Evolutionary conservation across 192 early-diverging fungal species (phyloP).

Genomic region (Linnemannia zychae): DNA sequence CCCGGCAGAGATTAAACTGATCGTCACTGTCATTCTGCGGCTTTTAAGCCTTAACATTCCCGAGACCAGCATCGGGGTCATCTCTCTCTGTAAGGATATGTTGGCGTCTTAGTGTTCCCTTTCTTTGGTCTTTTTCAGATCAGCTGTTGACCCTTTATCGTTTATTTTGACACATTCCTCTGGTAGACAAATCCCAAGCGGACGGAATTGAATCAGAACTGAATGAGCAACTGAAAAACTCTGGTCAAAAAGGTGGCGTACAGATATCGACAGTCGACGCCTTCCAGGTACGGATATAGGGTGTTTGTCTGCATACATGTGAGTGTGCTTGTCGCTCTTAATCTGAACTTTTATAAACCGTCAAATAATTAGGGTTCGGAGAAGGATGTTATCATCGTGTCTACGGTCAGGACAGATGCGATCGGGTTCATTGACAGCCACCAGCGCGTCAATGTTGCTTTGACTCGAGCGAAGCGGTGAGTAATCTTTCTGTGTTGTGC

Average conservation of each 20-base stretch:
- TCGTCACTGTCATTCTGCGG: constrained; percentile 56
- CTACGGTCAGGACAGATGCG: constrained; percentile 69
- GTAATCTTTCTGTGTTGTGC: neutral
- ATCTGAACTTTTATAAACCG: neutral
- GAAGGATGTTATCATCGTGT: constrained; percentile 80
- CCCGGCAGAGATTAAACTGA: constrained; percentile 61
- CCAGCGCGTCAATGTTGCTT: constrained; percentile 79
- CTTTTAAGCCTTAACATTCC: constrained; percentile 62
- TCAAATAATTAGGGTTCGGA: constrained; percentile 73
- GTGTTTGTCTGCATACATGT: neutral
- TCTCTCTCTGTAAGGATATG: constrained; percentile 80
- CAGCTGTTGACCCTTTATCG: neutral
- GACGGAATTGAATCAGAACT: constrained; percentile 58
- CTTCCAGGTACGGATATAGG: constrained; percentile 60
- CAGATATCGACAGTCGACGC: constrained; percentile 80
- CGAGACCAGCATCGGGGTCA: constrained; percentile 72
- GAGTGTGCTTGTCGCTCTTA: neutral
- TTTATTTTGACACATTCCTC: neutral
- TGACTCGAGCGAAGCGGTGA: constrained; percentile 80
- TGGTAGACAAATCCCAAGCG: constrained; percentile 73
- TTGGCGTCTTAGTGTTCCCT: neutral
- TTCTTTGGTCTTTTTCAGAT: neutral
- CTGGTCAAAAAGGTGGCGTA: constrained; percentile 46
- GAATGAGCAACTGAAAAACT: constrained; percentile 27
- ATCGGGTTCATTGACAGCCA: constrained; percentile 76